Conservation (phyloP, 1,284 basidiomycete genomes). For the Ganoderma leucocontextum region DNA sequence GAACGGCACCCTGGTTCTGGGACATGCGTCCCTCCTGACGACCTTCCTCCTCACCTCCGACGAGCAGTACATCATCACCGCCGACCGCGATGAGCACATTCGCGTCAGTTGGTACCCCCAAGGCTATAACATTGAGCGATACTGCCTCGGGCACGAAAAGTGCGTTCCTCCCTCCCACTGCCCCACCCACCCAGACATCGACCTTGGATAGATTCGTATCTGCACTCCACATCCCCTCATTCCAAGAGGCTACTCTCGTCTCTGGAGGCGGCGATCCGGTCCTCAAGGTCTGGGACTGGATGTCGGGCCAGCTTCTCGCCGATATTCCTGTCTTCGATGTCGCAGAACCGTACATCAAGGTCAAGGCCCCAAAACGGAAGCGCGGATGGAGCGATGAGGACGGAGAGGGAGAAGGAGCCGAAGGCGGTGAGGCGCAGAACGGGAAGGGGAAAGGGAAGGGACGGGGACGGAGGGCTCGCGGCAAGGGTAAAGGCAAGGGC, state of each 20-base stretch:
- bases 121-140: conserved; percentile 85
- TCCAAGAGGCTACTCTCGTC: conserved; percentile 61
- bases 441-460: conserved; percentile 38
- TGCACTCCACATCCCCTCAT: conserved; percentile 73
- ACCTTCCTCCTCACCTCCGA: conserved; percentile 72
- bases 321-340: conserved; percentile 63
- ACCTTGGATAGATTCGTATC: conserved; percentile 76
- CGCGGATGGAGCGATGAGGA: conserved; percentile 48
- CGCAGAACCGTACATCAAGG: conserved; percentile 70
- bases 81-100: conserved; percentile 94
- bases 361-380: conserved; percentile 52
- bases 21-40: conserved; percentile 88
- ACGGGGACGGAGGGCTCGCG: conserved; percentile 23
- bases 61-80: conserved; percentile 81
- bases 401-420: conserved; percentile 43
- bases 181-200: conserved; percentile 10
- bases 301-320: conserved; percentile 59
- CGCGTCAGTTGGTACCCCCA: conserved; percentile 90
- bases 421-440: conserved; percentile 30
- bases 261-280: conserved; percentile 89
- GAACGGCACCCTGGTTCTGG: conserved; percentile 79
- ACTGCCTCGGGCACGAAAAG: conserved; percentile 86
- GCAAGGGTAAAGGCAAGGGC: conserved; percentile 36
- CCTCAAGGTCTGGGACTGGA: conserved; percentile 86
- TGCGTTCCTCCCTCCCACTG: conserved; percentile 47